Evolutionary conservation across 2,329 filamentous ascomycete species (phyloP).

Genomic region (Myriosclerotinia curreyana): DNA sequence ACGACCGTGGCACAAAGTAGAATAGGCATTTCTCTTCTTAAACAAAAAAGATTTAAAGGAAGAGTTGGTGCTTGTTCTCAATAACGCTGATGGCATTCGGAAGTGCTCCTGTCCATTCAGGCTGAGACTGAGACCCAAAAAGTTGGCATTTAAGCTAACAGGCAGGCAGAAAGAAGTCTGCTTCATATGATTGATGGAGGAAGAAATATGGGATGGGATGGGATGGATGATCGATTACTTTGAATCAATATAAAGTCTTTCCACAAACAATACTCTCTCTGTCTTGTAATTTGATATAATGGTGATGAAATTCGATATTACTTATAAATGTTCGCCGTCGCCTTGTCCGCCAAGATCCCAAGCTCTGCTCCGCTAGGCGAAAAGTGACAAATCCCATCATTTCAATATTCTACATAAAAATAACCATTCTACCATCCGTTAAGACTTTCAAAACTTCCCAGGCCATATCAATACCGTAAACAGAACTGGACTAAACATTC

Average conservation of each 20-base stretch:
- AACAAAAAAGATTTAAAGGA: slow-evolving; percentile 25
- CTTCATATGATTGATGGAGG: slow-evolving; percentile 22
- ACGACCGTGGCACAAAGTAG: slow-evolving; percentile 22
- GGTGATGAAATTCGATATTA: background rate
- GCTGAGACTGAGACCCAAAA: slow-evolving; percentile 27
- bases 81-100: slow-evolving; percentile 40
- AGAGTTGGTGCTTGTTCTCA: slow-evolving; percentile 29
- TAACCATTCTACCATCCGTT: too few relatives aligned
- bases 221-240: slow-evolving; percentile 10
- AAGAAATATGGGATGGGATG: slow-evolving; percentile 12
- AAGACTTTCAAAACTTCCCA: too few relatives aligned
- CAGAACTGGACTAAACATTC: too few relatives aligned
- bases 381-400: too few relatives aligned
- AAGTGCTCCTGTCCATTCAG: slow-evolving; percentile 42
- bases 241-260: slow-evolving; percentile 20
- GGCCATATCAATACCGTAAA: too few relatives aligned
- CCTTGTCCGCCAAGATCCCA: background rate
- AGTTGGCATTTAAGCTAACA: slow-evolving; percentile 16
- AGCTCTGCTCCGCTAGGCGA: too few relatives aligned
- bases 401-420: too few relatives aligned
- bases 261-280: background rate
- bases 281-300: background rate
- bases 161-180: slow-evolving; percentile 19
- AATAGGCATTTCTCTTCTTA: slow-evolving; percentile 29
- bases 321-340: background rate